Percentiles rank a stretch among this genome's conserved stretches.
Conservation (phyloP, 2,329 filamentous ascomycete species). For the Pleomassaria siparia region DNA sequence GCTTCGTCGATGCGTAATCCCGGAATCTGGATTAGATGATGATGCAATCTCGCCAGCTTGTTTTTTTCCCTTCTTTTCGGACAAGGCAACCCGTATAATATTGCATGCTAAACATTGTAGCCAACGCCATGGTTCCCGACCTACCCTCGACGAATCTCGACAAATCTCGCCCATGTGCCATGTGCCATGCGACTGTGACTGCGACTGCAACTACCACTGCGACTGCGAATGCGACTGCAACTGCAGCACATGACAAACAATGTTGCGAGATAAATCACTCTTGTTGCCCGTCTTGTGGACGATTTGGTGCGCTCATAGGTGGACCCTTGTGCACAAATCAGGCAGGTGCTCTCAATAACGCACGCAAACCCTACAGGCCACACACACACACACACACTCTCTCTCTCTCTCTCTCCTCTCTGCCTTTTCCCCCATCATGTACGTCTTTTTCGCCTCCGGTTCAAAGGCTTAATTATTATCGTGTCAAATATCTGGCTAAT, state of each 20-base stretch:
- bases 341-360: conserved; percentile 4
- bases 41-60: not conserved
- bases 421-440: not conserved
- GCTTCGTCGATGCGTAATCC: conserved; percentile 8
- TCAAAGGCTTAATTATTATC: not conserved
- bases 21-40: conserved; percentile 13
- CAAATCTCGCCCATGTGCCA: not conserved
- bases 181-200: no score
- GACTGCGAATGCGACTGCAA: not conserved
- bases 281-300: not conserved
- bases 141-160: not conserved
- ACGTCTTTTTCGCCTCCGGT: no score
- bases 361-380: not conserved
- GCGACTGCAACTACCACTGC: not conserved
- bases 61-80: not conserved
- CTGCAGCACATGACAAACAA: not conserved
- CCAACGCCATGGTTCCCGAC: not conserved
- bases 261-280: not conserved
- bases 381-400: not conserved
- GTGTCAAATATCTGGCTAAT: conserved; percentile 1
- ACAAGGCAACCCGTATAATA: not conserved
- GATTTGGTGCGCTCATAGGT: not conserved
- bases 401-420: not conserved
- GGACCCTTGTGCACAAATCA: conserved; percentile 2
- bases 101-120: not conserved